These are phyloP conservation scores for Tetragonia tetragonoides DNA, from an alignment of 148 eudicot species.

Conservation along the genomic window DNA sequence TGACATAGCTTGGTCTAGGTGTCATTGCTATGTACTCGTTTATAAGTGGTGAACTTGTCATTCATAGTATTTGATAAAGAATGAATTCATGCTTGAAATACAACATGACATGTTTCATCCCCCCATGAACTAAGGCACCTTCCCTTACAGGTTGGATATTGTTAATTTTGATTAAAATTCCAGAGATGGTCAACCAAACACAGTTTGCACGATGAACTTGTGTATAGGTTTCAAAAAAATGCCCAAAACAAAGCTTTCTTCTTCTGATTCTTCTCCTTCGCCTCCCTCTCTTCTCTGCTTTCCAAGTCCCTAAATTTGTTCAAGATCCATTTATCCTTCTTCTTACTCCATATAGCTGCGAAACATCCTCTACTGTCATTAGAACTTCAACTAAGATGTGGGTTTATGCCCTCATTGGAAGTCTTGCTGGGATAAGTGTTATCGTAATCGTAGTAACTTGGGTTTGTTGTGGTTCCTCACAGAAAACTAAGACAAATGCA, in stretches of 20 bases:
- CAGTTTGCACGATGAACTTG: constrained; percentile 18
- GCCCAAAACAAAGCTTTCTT: background rate
- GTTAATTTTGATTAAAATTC: background rate
- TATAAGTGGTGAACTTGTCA: constrained; percentile 18
- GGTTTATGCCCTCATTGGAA: constrained; percentile 51
- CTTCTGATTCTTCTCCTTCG: background rate
- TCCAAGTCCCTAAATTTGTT: background rate
- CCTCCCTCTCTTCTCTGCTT: no score
- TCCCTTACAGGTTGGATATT: constrained; percentile 29
- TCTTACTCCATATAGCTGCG: background rate
- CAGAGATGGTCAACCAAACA: constrained; percentile 20
- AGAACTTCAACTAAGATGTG: constrained; percentile 35
- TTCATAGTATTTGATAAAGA: background rate
- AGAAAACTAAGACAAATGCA: constrained; percentile 33
- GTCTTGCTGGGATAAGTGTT: constrained; percentile 42
- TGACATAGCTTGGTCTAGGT: background rate
- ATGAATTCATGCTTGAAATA: constrained; percentile 4
- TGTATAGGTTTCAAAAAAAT: background rate
- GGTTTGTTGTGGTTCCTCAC: constrained; percentile 34
- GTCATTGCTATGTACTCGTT: background rate
- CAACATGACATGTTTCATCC: constrained; percentile 14
- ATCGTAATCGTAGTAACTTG: constrained; percentile 23
- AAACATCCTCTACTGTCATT: background rate
- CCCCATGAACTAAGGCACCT: constrained; percentile 24
- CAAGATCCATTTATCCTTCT: background rate